phyloP scores from a whole-genome alignment of 2,329 filamentous ascomycete genomes.

The Microdochium bolleyi region DNA sequence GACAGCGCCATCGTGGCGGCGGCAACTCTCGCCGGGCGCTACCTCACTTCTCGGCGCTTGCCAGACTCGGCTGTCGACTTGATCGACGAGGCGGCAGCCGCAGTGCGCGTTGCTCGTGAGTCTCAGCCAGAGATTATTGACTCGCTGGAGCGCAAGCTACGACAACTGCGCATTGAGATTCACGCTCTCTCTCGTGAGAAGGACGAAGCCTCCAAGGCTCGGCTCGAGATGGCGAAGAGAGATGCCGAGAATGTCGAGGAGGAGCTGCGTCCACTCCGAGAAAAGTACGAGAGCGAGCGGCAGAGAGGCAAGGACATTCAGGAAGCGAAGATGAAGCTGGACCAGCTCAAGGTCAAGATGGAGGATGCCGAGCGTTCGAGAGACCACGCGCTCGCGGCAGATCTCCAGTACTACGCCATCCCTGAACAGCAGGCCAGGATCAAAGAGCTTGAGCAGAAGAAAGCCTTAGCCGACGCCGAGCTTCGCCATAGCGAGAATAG shows the following conservation, averaged over 20 bases:
- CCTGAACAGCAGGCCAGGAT: constrained; percentile 83
- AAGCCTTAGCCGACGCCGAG: constrained; percentile 67
- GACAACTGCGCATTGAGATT: constrained; percentile 95
- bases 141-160: constrained; percentile 80
- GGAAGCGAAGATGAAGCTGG: constrained; percentile 89
- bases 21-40: constrained; percentile 86
- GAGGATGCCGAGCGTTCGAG: constrained; percentile 87
- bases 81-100: constrained; percentile 91
- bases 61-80: constrained; percentile 96
- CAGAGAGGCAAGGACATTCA: constrained; percentile 86
- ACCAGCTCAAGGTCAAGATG: constrained; percentile 81
- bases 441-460: constrained; percentile 71
- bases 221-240: constrained; percentile 74
- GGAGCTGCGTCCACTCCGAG: constrained; percentile 81
- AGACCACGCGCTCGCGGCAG: constrained; percentile 80
- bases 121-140: constrained; percentile 95
- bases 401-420: constrained; percentile 95
- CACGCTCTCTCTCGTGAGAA: constrained; percentile 90
- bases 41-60: constrained; percentile 82
- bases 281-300: constrained; percentile 95
- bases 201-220: constrained; percentile 82
- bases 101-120: constrained; percentile 91
- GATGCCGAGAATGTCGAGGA: constrained; percentile 93
- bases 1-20: constrained; percentile 89
- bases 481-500: constrained; percentile 50